Base-by-base conservation (phyloP, 2,329 filamentous ascomycete genomes). In the Rhinocladiella mackenziei region DNA sequence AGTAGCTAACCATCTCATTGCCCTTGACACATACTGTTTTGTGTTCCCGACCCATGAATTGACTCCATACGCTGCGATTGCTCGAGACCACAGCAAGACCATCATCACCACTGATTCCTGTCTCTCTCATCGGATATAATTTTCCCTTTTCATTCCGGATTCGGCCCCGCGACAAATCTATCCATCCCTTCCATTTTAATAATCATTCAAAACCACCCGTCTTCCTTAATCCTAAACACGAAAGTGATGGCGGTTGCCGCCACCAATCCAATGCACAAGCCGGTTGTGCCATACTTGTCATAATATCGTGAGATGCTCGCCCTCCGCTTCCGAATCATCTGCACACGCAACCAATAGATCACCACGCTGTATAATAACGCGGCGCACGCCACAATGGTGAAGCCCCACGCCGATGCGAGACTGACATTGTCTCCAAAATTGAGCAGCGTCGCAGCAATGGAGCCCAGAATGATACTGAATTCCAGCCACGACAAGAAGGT, bases 401-500 rank as follows among this genome's bases (percentile, higher is more conserved):
- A 98, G 1, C 80, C 75, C 61, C 82, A 84, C 0, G 88, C 77
- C 0, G 85, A 80, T 33, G 79, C 71, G 52, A 94, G 80, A 4
- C 83, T 80, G 14, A 81, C 65, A 32, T 66, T 65, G 58, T 77
- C 68, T 57, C 86, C 80, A 63, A 96, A 88, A 71, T 94, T 89
- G 55, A 94, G 77, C 33, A 94, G 72, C 0, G 86, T 86, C 5
- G 85, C 83, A 9, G 89, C 87, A 57, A 94, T 91, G 19, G 85
- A 84, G 57, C 87, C 88, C 41, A 98, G 82, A 62, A 96, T 89
- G 60, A 97, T 94, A 37, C 86, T 91, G 68, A 94, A 97, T 66
- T 98, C 91, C 58, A 98, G 84, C 89, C 92, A 98, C 52, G 88
- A 86, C 45, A 98, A 76, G 69, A 96, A 98, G 1, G 92, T 98